Evolutionary conservation across 139 green algal species (phyloP).

Genomic region (Closterium sp.): DNA sequence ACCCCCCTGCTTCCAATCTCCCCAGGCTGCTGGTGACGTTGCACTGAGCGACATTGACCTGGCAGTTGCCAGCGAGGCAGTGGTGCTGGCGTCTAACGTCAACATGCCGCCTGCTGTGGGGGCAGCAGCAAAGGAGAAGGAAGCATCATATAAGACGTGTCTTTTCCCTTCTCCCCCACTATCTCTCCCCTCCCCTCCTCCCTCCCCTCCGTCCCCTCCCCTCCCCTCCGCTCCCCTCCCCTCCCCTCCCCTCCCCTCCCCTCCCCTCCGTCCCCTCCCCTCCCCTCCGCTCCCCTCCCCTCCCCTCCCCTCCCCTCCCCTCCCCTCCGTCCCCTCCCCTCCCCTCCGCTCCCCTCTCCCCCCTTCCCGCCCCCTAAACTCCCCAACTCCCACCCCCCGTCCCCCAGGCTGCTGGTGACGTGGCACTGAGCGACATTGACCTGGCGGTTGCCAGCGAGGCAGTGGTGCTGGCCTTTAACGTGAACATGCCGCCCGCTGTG

Average conservation of each 20-base stretch:
- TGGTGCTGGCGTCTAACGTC: slow-evolving; percentile 74
- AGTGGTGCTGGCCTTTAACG: slow-evolving; percentile 39
- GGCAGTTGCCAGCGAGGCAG: slow-evolving; percentile 68
- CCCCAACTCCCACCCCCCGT: slow-evolving; percentile 51
- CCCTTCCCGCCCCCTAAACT: no score
- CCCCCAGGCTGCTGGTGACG: slow-evolving; percentile 72
- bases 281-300: not conserved
- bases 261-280: slow-evolving; percentile 1
- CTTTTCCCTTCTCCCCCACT: no score
- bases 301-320: no score
- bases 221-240: no score
- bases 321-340: no score
- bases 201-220: no score
- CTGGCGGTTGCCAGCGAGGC: slow-evolving; percentile 67
- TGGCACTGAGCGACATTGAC: slow-evolving; percentile 83
- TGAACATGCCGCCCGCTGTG: slow-evolving; percentile 36
- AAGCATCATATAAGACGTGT: no score
- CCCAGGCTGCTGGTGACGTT: slow-evolving; percentile 71
- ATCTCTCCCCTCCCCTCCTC: no score
- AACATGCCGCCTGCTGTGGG: slow-evolving; percentile 70
- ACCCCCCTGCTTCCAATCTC: no score
- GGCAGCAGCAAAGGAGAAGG: slow-evolving; percentile 8
- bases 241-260: no score
- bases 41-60: slow-evolving; percentile 85
- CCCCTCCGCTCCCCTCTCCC: no score